Percentiles rank a stretch among this genome's conserved stretches.
Conservation (phyloP, 2,329 filamentous ascomycete species). For the Aspergillus awamori region DNA sequence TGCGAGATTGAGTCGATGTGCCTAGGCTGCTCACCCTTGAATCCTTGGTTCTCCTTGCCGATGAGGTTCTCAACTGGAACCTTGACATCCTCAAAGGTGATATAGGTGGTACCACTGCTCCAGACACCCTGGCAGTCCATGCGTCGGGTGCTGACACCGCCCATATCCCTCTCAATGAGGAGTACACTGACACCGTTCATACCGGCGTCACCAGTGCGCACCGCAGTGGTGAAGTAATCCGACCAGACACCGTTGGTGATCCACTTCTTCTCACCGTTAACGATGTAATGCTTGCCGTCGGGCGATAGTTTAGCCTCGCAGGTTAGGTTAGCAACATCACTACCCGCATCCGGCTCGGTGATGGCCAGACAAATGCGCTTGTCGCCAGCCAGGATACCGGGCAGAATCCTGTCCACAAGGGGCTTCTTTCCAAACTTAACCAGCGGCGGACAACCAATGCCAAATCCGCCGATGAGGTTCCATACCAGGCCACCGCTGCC, state of each 20-base stretch:
- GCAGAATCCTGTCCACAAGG: slow-evolving; percentile 83
- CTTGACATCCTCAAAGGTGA: slow-evolving; percentile 98
- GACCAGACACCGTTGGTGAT: slow-evolving; percentile 97
- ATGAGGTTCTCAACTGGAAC: slow-evolving; percentile 98
- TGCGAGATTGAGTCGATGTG: not conserved
- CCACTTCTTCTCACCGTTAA: slow-evolving; percentile 99
- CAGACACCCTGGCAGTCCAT: slow-evolving; percentile 99
- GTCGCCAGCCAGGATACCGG: slow-evolving; percentile 84
- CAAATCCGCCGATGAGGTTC: slow-evolving; percentile 96
- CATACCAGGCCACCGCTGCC: slow-evolving; percentile 93
- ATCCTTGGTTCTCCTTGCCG: slow-evolving; percentile 97
- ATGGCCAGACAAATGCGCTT: slow-evolving; percentile 98
- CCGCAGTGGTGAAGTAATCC: slow-evolving; percentile 97
- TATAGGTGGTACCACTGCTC: slow-evolving; percentile 92
- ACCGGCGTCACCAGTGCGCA: slow-evolving; percentile 82
- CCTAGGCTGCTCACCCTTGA: slow-evolving; percentile 64
- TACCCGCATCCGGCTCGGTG: slow-evolving; percentile 93
- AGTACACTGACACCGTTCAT: slow-evolving; percentile 93
- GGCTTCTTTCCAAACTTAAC: slow-evolving; percentile 88
- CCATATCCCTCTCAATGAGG: slow-evolving; percentile 81
- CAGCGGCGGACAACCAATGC: slow-evolving; percentile 88
- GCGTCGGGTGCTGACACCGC: slow-evolving; percentile 85
- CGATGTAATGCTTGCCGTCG: slow-evolving; percentile 98
- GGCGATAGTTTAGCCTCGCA: slow-evolving; percentile 94
- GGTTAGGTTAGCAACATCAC: slow-evolving; percentile 90